Evolutionary conservation across 768 basidiomycete species (phyloP).

Genomic region (Tulasnella sp.): DNA sequence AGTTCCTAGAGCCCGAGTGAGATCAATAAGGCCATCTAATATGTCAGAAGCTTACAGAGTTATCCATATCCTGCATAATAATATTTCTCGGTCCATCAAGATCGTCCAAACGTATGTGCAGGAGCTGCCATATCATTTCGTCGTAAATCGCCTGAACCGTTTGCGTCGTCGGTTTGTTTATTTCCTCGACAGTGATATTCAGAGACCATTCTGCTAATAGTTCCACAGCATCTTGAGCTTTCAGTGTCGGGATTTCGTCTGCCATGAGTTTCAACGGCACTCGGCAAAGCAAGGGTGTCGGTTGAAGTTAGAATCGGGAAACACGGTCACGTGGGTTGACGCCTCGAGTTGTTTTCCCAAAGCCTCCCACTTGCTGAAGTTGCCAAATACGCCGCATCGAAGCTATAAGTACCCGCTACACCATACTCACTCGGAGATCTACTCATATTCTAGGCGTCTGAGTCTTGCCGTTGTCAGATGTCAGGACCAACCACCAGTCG

Average conservation of each 20-base stretch:
- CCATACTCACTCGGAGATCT: background rate
- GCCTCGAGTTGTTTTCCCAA: background rate
- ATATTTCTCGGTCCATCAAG: constrained; percentile 58
- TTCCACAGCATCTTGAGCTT: constrained; percentile 52
- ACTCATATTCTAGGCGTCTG: background rate
- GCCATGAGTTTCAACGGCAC: background rate
- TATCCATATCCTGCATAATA: constrained; percentile 49
- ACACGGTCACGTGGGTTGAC: background rate
- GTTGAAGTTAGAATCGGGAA: background rate
- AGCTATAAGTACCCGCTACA: background rate
- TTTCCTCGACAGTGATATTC: constrained; percentile 61
- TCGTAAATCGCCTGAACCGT: constrained; percentile 68
- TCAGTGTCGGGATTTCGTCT: constrained; percentile 18
- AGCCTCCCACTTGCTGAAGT: too few species aligned
- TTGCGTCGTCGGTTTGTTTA: constrained; percentile 60
- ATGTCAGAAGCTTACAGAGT: constrained; percentile 46
- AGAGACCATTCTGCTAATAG: constrained; percentile 67
- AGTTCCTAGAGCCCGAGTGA: constrained; percentile 50
- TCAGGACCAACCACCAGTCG: too few species aligned
- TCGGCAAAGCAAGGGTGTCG: background rate
- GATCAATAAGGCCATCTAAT: background rate
- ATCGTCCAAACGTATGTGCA: constrained; percentile 54
- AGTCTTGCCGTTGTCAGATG: too few species aligned
- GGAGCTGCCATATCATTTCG: constrained; percentile 68
- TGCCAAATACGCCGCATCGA: background rate